Evolutionary conservation across 2,329 filamentous ascomycete species (phyloP).

Genomic region (Blastomyces parvus): DNA sequence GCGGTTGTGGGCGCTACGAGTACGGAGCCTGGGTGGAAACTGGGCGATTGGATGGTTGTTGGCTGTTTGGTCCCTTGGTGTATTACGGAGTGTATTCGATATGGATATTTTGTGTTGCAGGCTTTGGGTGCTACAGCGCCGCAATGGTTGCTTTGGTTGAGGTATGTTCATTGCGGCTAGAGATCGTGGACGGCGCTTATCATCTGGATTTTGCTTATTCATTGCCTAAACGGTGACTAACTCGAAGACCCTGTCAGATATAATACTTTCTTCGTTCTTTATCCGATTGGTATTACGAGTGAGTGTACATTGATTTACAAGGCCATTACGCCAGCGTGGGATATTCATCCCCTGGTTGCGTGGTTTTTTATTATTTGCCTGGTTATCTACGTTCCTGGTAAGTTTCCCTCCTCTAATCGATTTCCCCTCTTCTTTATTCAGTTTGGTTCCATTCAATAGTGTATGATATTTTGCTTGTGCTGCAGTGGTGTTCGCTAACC

Average conservation of each 20-base stretch:
- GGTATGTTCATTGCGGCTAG: constrained; percentile 36
- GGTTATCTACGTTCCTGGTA: constrained; percentile 70
- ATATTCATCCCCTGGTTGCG: constrained; percentile 43
- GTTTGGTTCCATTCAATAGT: neutral
- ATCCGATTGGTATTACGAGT: constrained; percentile 81
- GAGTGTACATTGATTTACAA: constrained; percentile 74
- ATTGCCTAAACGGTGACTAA: neutral
- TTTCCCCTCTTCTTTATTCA: neutral
- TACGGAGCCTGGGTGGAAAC: constrained; percentile 17
- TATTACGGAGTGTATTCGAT: constrained; percentile 84
- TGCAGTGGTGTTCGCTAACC: constrained; percentile 15
- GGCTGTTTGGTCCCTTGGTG: constrained; percentile 68
- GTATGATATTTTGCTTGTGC: constrained; percentile 5
- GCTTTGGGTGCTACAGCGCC: constrained; percentile 50
- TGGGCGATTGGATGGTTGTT: constrained; percentile 36
- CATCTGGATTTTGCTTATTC: neutral
- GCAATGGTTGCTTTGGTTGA: constrained; percentile 61
- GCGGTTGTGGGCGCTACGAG: constrained; percentile 25
- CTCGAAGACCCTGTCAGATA: constrained; percentile 38
- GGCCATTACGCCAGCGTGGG: constrained; percentile 53
- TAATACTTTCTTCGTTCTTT: constrained; percentile 87
- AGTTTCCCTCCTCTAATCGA: neutral
- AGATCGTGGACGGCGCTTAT: neutral
- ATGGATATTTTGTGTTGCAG: constrained; percentile 77
- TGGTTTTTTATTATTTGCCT: constrained; percentile 57